These are phyloP conservation scores for Penicillium freii DNA, from an alignment of 2,329 filamentous ascomycete species.

Conservation along the genomic window DNA sequence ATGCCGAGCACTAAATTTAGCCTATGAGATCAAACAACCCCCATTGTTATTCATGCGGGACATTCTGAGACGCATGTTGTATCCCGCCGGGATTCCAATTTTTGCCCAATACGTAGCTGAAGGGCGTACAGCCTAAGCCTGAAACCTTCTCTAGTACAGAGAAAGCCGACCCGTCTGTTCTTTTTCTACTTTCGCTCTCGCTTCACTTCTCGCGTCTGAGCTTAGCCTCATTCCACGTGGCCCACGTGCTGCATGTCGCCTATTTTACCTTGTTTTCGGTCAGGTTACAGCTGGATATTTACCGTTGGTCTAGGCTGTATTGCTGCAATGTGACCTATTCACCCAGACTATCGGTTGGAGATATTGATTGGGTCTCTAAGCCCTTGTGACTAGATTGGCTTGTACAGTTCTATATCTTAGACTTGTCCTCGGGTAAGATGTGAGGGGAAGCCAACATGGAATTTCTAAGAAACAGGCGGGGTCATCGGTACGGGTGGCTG, in stretches of 20 bases:
- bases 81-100: not conserved
- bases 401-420: not conserved
- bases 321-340: not conserved
- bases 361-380: not conserved
- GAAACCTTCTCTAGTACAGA: slow-evolving; percentile 3
- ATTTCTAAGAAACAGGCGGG: not conserved
- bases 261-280: slow-evolving; percentile 17
- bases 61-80: slow-evolving; percentile 12
- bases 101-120: not conserved
- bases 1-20: not conserved
- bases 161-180: not conserved
- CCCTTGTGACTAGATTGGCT: not conserved
- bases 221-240: slow-evolving; percentile 21
- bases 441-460: not conserved
- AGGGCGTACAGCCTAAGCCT: slow-evolving; percentile 7
- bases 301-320: not conserved
- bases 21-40: not conserved
- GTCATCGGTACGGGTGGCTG: slow-evolving; percentile 10
- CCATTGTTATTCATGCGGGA: slow-evolving; percentile 13
- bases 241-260: slow-evolving; percentile 24
- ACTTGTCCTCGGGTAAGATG: not conserved
- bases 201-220: not conserved
- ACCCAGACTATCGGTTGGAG: not conserved
- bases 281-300: slow-evolving; percentile 3
- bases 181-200: not conserved